Conservation (phyloP, 2,329 filamentous ascomycete genomes). For the Fusarium sororula region DNA sequence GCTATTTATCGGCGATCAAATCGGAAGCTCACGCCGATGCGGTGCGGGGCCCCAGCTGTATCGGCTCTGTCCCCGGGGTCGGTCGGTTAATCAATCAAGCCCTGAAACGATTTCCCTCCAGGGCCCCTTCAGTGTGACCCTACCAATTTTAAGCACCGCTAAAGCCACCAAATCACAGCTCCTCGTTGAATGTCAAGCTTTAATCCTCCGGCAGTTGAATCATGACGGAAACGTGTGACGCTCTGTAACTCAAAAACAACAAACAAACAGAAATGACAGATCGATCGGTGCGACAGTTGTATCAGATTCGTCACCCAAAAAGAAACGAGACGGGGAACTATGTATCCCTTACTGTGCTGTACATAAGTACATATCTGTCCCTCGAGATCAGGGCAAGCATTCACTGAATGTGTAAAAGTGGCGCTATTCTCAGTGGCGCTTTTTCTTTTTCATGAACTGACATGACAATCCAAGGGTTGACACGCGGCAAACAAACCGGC, state of each 20-base stretch:
- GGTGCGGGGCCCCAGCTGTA: not conserved
- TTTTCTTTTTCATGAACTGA: not conserved
- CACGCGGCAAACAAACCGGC: not conserved
- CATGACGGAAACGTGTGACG: not conserved
- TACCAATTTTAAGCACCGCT: not conserved
- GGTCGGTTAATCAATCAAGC: not conserved
- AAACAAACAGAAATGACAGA: not conserved
- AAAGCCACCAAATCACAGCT: not conserved
- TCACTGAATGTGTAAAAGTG: not conserved
- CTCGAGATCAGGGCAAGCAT: not conserved
- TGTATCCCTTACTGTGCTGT: not conserved
- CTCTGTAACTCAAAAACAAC: not conserved
- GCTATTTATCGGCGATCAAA: not conserved
- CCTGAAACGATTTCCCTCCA: not conserved
- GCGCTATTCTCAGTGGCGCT: not conserved
- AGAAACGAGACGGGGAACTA: not conserved
- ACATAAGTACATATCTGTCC: not conserved
- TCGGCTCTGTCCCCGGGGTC: not conserved
- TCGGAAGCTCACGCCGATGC: slow-evolving; percentile 1
- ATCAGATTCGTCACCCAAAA: not conserved
- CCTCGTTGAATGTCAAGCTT: not conserved
- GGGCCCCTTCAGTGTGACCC: not conserved
- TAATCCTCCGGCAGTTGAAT: slow-evolving; percentile 18
- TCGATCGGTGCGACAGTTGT: slow-evolving; percentile 5
- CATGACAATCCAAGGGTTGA: not conserved